A percentile compares a stretch with the other conserved stretches of the same genome.
Evolutionary conservation across 2,329 filamentous ascomycete species (phyloP).

Genomic region (Nannizziopsis barbatae): DNA sequence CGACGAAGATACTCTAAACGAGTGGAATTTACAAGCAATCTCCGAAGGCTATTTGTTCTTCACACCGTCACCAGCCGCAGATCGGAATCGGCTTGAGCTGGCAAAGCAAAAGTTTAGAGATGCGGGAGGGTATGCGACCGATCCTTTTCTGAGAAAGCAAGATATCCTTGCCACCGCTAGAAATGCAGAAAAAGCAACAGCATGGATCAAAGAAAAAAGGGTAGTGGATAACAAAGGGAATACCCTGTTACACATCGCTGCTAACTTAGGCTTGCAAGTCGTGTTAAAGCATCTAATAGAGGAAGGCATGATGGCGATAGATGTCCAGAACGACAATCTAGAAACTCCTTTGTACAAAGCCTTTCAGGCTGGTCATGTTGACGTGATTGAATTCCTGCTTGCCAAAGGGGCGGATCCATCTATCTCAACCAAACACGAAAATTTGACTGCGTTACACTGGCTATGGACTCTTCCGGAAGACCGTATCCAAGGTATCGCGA

Average conservation of each 20-base stretch:
- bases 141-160: conserved; percentile 19
- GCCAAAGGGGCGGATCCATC: conserved; percentile 18
- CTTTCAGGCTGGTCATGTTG: conserved; percentile 21
- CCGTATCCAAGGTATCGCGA: conserved; percentile 15
- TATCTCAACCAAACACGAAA: conserved; percentile 15
- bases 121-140: conserved; percentile 19
- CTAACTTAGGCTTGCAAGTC: conserved; percentile 16
- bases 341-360: conserved; percentile 24
- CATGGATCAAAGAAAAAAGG: conserved; percentile 9
- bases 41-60: conserved; percentile 21
- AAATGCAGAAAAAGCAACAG: conserved; percentile 8
- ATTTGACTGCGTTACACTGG: conserved; percentile 21
- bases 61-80: conserved; percentile 4
- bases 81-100: conserved; percentile 11
- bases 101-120: conserved; percentile 18
- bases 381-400: conserved; percentile 20
- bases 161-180: conserved; percentile 14
- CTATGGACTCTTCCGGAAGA: conserved; percentile 18
- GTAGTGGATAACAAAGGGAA: conserved; percentile 20
- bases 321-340: conserved; percentile 20
- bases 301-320: conserved; percentile 11
- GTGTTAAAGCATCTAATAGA: conserved; percentile 16
- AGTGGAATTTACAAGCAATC: conserved; percentile 21
- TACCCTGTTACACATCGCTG: conserved; percentile 21
- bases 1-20: conserved; percentile 13